phyloP scores from a whole-genome alignment of 2,329 filamentous ascomycete genomes.

The Hymenoscyphus occultus region DNA sequence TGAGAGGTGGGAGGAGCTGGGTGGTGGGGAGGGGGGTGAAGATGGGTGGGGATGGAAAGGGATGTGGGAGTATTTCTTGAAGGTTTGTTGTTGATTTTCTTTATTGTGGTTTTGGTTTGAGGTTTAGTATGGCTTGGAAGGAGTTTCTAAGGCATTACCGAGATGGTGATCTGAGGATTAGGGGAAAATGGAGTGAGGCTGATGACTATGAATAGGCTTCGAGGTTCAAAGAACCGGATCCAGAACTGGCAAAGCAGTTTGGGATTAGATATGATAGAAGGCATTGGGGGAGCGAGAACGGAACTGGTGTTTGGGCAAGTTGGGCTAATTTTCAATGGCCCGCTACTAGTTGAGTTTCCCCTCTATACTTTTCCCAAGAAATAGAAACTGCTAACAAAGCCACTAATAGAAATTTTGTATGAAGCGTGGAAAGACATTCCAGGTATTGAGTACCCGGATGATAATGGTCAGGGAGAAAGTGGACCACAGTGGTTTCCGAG shows the following conservation, averaged over 20 bases:
- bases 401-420: neutral
- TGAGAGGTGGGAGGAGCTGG: neutral
- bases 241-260: neutral
- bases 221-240: neutral
- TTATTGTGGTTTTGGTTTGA: too few relatives aligned
- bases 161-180: neutral
- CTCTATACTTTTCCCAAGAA: neutral
- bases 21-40: neutral
- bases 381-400: neutral
- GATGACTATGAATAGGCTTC: neutral
- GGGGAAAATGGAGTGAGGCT: neutral
- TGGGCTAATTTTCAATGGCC: neutral
- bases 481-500: neutral
- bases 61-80: conserved; percentile 9
- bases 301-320: neutral
- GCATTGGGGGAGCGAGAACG: neutral
- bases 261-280: neutral
- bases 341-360: neutral
- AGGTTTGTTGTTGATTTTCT: neutral
- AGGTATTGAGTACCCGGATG: neutral
- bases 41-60: neutral
- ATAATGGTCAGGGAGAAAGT: neutral
- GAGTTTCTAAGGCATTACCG: neutral
- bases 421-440: conserved; percentile 7
- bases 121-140: neutral